These are phyloP conservation scores for Quillaja saponaria DNA, from an alignment of 306 rosid genomes.

Conservation along the genomic window DNA sequence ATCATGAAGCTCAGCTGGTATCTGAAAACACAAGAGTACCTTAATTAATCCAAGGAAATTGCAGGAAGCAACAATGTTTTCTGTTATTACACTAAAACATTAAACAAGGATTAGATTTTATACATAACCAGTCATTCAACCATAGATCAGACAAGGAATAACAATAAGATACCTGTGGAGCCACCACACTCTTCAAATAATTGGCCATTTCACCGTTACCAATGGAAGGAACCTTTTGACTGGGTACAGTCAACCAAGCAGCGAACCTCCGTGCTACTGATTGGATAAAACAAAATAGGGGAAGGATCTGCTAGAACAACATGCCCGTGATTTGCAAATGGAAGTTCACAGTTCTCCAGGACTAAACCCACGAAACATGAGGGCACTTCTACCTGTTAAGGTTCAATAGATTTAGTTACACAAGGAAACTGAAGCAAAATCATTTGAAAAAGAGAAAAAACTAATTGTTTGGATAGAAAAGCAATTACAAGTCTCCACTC, in stretches of 20 bases:
- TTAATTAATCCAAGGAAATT: conserved; percentile 19
- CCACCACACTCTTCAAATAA: conserved; percentile 77
- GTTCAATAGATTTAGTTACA: too few relatives aligned
- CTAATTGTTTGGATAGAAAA: too few relatives aligned
- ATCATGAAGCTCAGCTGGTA: conserved; percentile 68
- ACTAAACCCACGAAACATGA: conserved; percentile 88
- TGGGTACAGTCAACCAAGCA: conserved; percentile 96
- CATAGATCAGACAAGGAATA: not conserved
- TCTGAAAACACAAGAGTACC: conserved; percentile 45
- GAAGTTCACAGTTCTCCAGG: conserved; percentile 85
- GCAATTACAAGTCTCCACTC: too few relatives aligned
- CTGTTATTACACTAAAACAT: too few relatives aligned
- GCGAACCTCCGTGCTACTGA: conserved; percentile 88
- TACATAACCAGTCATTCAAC: too few relatives aligned
- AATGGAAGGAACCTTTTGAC: conserved; percentile 90
- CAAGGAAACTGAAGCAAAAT: too few relatives aligned
- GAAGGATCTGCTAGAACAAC: conserved; percentile 92
- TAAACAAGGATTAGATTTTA: too few relatives aligned
- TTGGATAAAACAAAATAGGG: conserved; percentile 86
- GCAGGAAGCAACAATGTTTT: too few relatives aligned
- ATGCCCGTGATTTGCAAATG: conserved; percentile 83
- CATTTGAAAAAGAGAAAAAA: too few relatives aligned
- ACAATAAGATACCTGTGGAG: conserved; percentile 69
- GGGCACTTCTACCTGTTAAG: conserved; percentile 79
- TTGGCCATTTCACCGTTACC: conserved; percentile 87